These are phyloP conservation scores for Drosera capensis DNA, from an alignment of 148 eudicot genomes.

Conservation along the genomic window DNA sequence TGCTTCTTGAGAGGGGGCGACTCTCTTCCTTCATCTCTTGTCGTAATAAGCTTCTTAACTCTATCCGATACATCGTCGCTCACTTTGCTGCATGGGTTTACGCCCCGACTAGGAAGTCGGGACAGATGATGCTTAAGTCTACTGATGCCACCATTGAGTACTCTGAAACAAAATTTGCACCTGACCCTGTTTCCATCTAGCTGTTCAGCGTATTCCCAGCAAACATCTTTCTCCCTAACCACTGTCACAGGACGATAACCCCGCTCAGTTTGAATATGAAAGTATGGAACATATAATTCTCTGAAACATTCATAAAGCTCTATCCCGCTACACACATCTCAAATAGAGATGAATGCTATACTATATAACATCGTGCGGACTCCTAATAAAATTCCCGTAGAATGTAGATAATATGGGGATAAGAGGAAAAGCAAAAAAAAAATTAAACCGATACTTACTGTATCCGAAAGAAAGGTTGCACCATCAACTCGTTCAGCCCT, in stretches of 20 bases:
- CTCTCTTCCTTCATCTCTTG: constrained; percentile 61
- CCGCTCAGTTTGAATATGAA: no score
- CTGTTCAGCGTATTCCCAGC: constrained; percentile 96
- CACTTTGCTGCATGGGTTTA: constrained; percentile 83
- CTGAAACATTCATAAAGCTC: not conserved
- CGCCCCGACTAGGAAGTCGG: constrained; percentile 92
- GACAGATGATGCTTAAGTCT: constrained; percentile 91
- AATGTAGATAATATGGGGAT: no score
- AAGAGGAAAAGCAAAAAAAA: no score
- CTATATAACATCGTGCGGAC: no score
- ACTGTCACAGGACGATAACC: constrained; percentile 21
- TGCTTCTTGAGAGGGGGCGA: constrained; percentile 31
- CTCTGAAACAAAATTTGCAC: constrained; percentile 77
- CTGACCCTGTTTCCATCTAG: constrained; percentile 91
- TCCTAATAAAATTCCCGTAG: no score
- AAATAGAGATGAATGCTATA: no score
- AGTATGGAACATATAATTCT: no score
- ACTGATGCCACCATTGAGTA: constrained; percentile 87
- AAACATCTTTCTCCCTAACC: constrained; percentile 91
- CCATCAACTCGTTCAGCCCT: no score
- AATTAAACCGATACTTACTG: no score
- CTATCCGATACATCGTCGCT: constrained; percentile 77
- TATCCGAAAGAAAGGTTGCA: no score
- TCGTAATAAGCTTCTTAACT: constrained; percentile 53
- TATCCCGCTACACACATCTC: no score